Base-by-base conservation (phyloP, 768 basidiomycete genomes). In the Amyloporia xantha region DNA sequence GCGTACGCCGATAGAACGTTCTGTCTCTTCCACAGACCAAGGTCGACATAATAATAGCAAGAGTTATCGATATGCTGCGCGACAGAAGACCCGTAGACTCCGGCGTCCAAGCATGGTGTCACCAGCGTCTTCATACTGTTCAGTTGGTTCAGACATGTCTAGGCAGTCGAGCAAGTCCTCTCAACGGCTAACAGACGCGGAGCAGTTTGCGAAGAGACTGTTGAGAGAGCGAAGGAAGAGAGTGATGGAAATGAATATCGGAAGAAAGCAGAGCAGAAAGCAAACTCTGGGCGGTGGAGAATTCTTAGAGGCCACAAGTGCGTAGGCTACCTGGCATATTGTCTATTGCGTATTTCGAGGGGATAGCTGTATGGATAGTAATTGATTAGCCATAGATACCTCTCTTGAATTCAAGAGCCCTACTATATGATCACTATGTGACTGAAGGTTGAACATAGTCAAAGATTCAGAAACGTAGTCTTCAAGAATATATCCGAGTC, bases 121-220 rank as follows among this genome's bases (percentile, higher is more conserved):
- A 20, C n/a, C 40, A 15, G 51, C 55, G 23, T 54, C 56, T 45
- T 54, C 56, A 25, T 44, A 50, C 1, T 46, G 30, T 4, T 58
- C 61, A 11, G 52, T 58, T 15, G 57, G 55, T 26, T 59, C 59
- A 10, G 57, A 58, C 12, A 63, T 63, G 58, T 63, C 62, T 24
- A 54, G 58, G 19, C 35, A 42, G 39, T 52, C 53, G 2, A 59
- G 53, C 41, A 19, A 49, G 4, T 17, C 17, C 17, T 57, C 60
- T n/a, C 59, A 52, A 11, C 39, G 46, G 9, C 52, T 63, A 36
- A 60, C 58, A 1, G 62, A 61, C 36, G 54, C 52, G 15, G 62
- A 63, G 48, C 55, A 52, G 26, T 61, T 58, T 21, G 62, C 62
- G 25, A 52, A 51, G 50, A 28, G 41, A 13, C 44, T 52, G 28